Evolutionary conservation across 2,329 filamentous ascomycete species (phyloP), one percentile per base, ranked within the genome.

Genomic region (Pseudohalonectria lignicola): DNA sequence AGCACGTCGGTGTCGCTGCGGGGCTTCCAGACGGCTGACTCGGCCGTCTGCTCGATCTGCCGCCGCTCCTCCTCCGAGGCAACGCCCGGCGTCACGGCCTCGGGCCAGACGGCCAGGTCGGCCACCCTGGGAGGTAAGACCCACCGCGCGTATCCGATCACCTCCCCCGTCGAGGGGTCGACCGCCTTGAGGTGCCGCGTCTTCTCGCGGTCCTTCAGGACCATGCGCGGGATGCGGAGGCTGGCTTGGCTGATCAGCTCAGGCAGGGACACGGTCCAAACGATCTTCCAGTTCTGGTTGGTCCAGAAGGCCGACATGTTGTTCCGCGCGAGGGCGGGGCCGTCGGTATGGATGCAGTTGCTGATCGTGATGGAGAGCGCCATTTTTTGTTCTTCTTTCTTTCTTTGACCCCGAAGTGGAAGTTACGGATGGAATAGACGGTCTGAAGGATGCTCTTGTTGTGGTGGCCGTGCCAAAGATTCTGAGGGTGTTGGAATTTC

Each of bases 171-270:
- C 2, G 16, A 19, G 18, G 43, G 26, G 19, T 44, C 43, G n/a
- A 45, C 41, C 3, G 38, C 43, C 30, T 43, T 45, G 17, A 39
- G 41, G 30, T 43, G 43, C 7, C 43, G 38, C 26, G 16, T 15
- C 21, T 15, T 32, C n/a, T 36, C 31, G 20, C 38, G 43, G 17
- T 39, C 32, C 9, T 28, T 32, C 5, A 43, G 33, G 9, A 45
- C 33, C 9, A 29, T 31, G 25, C 37, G 36, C 10, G 43, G 39
- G 6, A 41, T 37, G 4, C 43, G 41, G 29, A 32, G 30, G 30
- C n/a, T n/a, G n/a, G n/a, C n/a, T n/a, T n/a, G n/a, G n/a, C n/a
- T n/a, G n/a, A n/a, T n/a, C n/a, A n/a, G n/a, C n/a, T n/a, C n/a
- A n/a, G n/a, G n/a, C n/a, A n/a, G n/a, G n/a, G n/a, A n/a, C n/a